phyloP scores from a whole-genome alignment of 306 rosid species.

The Vigna reflexopilosa region DNA sequence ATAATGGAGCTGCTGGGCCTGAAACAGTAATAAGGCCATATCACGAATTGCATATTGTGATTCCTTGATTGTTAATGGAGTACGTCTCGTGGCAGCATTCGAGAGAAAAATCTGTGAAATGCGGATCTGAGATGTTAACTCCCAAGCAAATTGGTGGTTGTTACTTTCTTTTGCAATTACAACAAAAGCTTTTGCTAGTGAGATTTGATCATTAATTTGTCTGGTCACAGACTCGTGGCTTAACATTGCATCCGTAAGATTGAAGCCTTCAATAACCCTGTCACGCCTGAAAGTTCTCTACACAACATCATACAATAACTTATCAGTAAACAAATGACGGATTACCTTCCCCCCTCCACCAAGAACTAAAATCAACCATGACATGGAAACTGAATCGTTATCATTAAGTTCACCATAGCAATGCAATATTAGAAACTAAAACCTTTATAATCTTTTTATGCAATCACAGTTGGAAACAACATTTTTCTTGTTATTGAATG shows the following conservation, averaged over 20 bases:
- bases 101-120: conserved; percentile 76
- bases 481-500: background rate
- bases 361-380: conserved; percentile 19
- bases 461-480: background rate
- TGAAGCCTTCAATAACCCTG: conserved; percentile 66
- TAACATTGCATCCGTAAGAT: conserved; percentile 75
- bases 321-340: conserved; percentile 5
- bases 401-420: conserved; percentile 1
- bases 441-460: conserved; percentile 3
- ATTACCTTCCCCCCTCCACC: background rate
- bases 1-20: conserved; percentile 78
- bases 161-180: conserved; percentile 79
- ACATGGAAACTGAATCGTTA: background rate
- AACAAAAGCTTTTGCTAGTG: conserved; percentile 75
- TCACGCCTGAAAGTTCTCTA: conserved; percentile 67
- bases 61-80: conserved; percentile 61
- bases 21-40: conserved; percentile 68
- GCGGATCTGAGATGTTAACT: conserved; percentile 75
- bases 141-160: conserved; percentile 86
- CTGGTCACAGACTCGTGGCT: conserved; percentile 67
- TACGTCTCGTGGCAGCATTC: conserved; percentile 69
- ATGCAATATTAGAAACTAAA: conserved; percentile 18
- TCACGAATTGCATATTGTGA: conserved; percentile 60
- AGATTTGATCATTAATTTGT: conserved; percentile 74
- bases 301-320: conserved; percentile 21